Percentiles rank a stretch among this genome's conserved stretches.
Conservation (phyloP, 1,284 basidiomycete genomes). For the Papiliotrema fonsecae region DNA sequence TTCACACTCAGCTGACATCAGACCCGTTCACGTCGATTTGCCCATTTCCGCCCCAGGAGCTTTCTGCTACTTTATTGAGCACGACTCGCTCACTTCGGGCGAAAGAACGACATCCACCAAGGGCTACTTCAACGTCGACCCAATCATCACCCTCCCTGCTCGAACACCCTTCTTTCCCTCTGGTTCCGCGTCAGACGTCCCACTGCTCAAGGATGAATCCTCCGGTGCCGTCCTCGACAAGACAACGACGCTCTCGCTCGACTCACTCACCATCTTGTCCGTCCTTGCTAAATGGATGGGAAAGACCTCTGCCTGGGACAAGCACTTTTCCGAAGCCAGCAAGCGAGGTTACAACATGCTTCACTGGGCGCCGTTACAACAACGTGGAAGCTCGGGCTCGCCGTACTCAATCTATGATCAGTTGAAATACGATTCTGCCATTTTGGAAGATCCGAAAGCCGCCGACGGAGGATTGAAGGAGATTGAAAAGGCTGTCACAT, state of each 20-base stretch:
- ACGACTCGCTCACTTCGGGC: slow-evolving; percentile 53
- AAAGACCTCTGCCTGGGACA: slow-evolving; percentile 65
- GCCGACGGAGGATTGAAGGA: slow-evolving; percentile 52
- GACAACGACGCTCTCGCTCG: slow-evolving; percentile 58
- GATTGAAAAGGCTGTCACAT: slow-evolving; percentile 56
- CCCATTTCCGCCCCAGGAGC: slow-evolving; percentile 92
- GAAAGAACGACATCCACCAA: slow-evolving; percentile 67
- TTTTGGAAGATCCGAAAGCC: slow-evolving; percentile 58
- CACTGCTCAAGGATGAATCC: slow-evolving; percentile 51
- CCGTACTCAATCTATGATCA: slow-evolving; percentile 90
- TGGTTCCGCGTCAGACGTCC: slow-evolving; percentile 9
- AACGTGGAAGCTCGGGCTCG: slow-evolving; percentile 77
- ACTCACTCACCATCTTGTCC: slow-evolving; percentile 79
- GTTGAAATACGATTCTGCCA: slow-evolving; percentile 66
- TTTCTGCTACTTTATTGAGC: slow-evolving; percentile 89
- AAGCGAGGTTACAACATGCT: slow-evolving; percentile 92
- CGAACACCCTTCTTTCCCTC: slow-evolving; percentile 63
- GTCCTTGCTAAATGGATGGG: slow-evolving; percentile 98
- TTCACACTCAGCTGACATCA: slow-evolving; percentile 32
- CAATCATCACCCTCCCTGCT: slow-evolving; percentile 67
- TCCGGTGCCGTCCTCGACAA: slow-evolving; percentile 52
- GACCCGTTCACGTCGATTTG: slow-evolving; percentile 84
- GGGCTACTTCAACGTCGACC: slow-evolving; percentile 94
- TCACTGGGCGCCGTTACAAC: slow-evolving; percentile 89
- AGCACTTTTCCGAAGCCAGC: slow-evolving; percentile 72